Percentiles rank a stretch among this genome's conserved stretches.
Conservation (phyloP, 192 early-diverging fungal species). For the Backusella sp. region DNA sequence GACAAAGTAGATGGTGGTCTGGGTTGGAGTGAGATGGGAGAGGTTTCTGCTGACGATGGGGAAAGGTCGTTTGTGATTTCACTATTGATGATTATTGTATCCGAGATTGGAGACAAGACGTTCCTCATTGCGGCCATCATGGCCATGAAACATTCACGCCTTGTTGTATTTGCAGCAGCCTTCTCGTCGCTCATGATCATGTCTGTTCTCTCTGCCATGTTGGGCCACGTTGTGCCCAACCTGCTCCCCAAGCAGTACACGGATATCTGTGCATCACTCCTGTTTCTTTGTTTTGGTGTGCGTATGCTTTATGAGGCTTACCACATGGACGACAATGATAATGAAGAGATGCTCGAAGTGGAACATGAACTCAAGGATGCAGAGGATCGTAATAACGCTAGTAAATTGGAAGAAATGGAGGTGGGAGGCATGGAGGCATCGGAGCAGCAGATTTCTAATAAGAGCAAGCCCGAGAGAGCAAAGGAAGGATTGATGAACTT, state of each 20-base stretch:
- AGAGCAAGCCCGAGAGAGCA: slow-evolving; percentile 35
- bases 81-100: slow-evolving; percentile 89
- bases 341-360: slow-evolving; percentile 91
- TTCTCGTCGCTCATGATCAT: slow-evolving; percentile 87
- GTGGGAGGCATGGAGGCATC: slow-evolving; percentile 44
- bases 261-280: slow-evolving; percentile 72
- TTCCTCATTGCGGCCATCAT: slow-evolving; percentile 98
- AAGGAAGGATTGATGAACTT: slow-evolving; percentile 66
- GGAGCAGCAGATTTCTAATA: slow-evolving; percentile 4
- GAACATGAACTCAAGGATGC: slow-evolving; percentile 84
- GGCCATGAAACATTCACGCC: slow-evolving; percentile 95
- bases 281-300: slow-evolving; percentile 94
- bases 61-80: slow-evolving; percentile 54
- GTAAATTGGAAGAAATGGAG: slow-evolving; percentile 58
- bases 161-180: slow-evolving; percentile 88
- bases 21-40: not conserved
- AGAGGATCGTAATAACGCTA: slow-evolving; percentile 55
- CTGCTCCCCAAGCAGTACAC: slow-evolving; percentile 88
- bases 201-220: slow-evolving; percentile 92
- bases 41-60: not conserved
- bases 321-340: slow-evolving; percentile 84
- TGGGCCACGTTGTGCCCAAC: slow-evolving; percentile 89
- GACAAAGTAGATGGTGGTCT: not conserved
- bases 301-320: slow-evolving; percentile 84
- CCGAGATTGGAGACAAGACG: slow-evolving; percentile 99